These are phyloP conservation scores for Penicillium thymicola DNA, from an alignment of 2,329 filamentous ascomycete species.

Conservation along the genomic window DNA sequence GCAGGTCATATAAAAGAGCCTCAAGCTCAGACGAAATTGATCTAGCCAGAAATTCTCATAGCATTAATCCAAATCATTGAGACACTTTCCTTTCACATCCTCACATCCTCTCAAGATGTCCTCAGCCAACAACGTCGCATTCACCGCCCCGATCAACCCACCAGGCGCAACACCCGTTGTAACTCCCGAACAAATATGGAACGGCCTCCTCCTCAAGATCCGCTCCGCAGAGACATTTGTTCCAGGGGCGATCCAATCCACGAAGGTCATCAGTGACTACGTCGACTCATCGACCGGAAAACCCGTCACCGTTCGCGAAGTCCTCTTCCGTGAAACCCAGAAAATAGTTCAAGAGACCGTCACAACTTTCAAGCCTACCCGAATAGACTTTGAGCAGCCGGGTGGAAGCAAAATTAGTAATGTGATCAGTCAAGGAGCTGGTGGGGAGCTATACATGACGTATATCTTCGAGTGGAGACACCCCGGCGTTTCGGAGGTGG, in stretches of 20 bases:
- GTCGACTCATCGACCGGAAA: constrained; percentile 22
- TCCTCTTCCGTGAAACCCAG: constrained; percentile 27
- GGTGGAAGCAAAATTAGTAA: constrained; percentile 27
- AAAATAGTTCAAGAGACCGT: constrained; percentile 26
- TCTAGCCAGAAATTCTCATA: background rate
- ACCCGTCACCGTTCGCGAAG: constrained; percentile 27
- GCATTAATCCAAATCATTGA: background rate
- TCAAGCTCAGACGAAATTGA: too few relatives aligned
- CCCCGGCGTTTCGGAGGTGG: constrained; percentile 21
- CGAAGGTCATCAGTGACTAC: constrained; percentile 27
- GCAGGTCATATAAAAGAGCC: background rate
- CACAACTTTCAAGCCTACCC: constrained; percentile 22
- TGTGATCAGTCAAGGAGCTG: constrained; percentile 30
- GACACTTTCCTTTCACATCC: background rate
- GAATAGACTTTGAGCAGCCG: constrained; percentile 30
- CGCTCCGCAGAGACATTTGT: constrained; percentile 32
- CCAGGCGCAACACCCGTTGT: constrained; percentile 27
- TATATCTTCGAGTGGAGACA: constrained; percentile 44
- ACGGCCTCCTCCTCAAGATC: constrained; percentile 30
- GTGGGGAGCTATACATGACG: constrained; percentile 39
- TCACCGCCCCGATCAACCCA: constrained; percentile 40
- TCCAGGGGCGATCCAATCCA: constrained; percentile 27
- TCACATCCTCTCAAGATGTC: constrained; percentile 11
- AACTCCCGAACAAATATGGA: constrained; percentile 37
- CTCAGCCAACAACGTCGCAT: constrained; percentile 36